phyloP scores from a whole-genome alignment of 2,329 filamentous ascomycete genomes.

The Pseudogymnoascus destructans region DNA sequence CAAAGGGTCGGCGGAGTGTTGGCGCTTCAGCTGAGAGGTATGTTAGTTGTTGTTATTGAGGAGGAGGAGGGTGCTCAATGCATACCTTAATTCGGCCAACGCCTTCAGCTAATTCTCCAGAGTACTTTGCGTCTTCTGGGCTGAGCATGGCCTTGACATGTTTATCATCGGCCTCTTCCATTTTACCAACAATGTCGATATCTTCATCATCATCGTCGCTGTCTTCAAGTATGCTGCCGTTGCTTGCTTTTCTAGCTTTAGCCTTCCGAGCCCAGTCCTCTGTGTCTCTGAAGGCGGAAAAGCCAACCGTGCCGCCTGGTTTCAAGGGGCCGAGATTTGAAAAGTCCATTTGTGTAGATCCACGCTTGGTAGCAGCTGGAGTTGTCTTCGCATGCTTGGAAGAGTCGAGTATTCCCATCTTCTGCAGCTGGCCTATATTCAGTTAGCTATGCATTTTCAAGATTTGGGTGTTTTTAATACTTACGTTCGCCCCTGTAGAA shows the following conservation, averaged over 20 bases:
- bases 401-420: conserved; percentile 77
- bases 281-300: conserved; percentile 72
- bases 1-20: conserved; percentile 61
- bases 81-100: conserved; percentile 68
- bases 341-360: conserved; percentile 75
- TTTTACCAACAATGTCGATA: conserved; percentile 48
- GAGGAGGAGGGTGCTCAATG: not conserved
- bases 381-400: conserved; percentile 51
- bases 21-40: conserved; percentile 57
- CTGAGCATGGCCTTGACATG: conserved; percentile 45
- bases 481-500: conserved; percentile 91
- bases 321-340: conserved; percentile 74
- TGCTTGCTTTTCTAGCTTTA: conserved; percentile 50
- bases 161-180: conserved; percentile 51
- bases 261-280: conserved; percentile 43
- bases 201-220: conserved; percentile 65
- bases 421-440: conserved; percentile 70
- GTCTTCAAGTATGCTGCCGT: conserved; percentile 39
- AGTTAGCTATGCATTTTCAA: conserved; percentile 14
- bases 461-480: conserved; percentile 29
- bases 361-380: conserved; percentile 54
- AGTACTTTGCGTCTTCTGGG: conserved; percentile 58
- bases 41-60: conserved; percentile 20
- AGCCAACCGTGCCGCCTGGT: conserved; percentile 76
- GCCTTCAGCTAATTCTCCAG: conserved; percentile 65